Evolutionary conservation across 257 asterid species (phyloP).

Genomic region (Ajuga chamaepitys): DNA sequence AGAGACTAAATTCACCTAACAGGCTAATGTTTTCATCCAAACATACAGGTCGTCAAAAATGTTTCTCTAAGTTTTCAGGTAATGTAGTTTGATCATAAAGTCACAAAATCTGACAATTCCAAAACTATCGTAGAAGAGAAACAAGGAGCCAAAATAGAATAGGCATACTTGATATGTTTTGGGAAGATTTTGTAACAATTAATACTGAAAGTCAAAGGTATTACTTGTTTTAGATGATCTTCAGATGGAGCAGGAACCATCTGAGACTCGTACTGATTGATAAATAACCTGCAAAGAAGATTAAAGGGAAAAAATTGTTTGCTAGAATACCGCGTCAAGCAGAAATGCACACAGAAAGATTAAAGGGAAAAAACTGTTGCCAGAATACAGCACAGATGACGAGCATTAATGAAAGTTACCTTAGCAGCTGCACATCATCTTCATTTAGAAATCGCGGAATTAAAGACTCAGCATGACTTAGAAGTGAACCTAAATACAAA

Average conservation of each 20-base stretch:
- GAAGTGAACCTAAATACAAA: constrained; percentile 61
- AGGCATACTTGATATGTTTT: not conserved
- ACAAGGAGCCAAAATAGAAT: not conserved
- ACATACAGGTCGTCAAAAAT: constrained; percentile 17
- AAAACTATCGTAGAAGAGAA: constrained; percentile 9
- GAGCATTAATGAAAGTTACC: constrained; percentile 38
- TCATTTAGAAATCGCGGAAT: constrained; percentile 76
- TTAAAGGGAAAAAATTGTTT: not conserved
- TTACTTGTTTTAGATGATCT: constrained; percentile 54
- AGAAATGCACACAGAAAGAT: not conserved
- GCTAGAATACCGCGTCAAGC: not conserved
- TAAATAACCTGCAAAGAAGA: constrained; percentile 59
- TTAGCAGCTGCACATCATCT: constrained; percentile 85
- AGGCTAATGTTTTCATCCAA: constrained; percentile 16
- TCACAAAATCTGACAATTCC: constrained; percentile 24
- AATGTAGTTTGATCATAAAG: constrained; percentile 25
- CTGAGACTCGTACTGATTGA: constrained; percentile 46
- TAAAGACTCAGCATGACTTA: constrained; percentile 89
- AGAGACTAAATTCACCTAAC: constrained; percentile 20
- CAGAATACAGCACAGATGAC: constrained; percentile 9
- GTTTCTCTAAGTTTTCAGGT: constrained; percentile 18
- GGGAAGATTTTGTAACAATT: constrained; percentile 1
- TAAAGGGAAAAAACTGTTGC: not conserved
- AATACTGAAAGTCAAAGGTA: constrained; percentile 18
- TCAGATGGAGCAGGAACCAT: constrained; percentile 41